Evolutionary conservation across 163 green algal species (phyloP).

Genomic region (Prototheca stagnorum): DNA sequence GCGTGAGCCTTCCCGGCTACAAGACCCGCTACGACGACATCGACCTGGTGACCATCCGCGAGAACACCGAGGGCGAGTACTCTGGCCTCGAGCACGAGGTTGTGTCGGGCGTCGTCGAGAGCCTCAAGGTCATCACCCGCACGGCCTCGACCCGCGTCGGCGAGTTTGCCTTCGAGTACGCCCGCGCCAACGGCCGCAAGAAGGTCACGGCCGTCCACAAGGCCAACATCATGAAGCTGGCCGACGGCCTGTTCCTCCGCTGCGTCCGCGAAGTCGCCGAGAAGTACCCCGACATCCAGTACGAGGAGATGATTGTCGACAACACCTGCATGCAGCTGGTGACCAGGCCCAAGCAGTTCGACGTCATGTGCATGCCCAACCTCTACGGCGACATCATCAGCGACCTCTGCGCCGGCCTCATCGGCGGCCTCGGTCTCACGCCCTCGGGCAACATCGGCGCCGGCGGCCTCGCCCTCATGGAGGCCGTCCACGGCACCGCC

Average conservation of each 20-base stretch:
- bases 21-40: constrained; percentile 87
- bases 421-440: constrained; percentile 88
- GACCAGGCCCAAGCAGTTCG: constrained; percentile 72
- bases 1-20: constrained; percentile 81
- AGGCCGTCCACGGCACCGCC: constrained; percentile 91
- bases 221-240: constrained; percentile 93
- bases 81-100: constrained; percentile 87
- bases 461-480: constrained; percentile 75
- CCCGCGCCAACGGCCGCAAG: constrained; percentile 53
- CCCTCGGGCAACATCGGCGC: constrained; percentile 78
- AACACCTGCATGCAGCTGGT: constrained; percentile 89
- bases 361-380: constrained; percentile 90
- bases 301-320: constrained; percentile 94
- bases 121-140: constrained; percentile 89
- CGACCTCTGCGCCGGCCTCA: constrained; percentile 86
- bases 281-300: constrained; percentile 77
- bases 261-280: constrained; percentile 67
- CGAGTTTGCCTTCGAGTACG: constrained; percentile 89
- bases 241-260: constrained; percentile 86
- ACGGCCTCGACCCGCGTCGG: constrained; percentile 71
- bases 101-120: constrained; percentile 82
- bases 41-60: constrained; percentile 81
- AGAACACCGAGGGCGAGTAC: constrained; percentile 96
- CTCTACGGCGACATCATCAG: constrained; percentile 96
- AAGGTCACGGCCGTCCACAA: constrained; percentile 46